Evolutionary conservation across 805 yeast species (phyloP).

Genomic region (Candida ficus): DNA sequence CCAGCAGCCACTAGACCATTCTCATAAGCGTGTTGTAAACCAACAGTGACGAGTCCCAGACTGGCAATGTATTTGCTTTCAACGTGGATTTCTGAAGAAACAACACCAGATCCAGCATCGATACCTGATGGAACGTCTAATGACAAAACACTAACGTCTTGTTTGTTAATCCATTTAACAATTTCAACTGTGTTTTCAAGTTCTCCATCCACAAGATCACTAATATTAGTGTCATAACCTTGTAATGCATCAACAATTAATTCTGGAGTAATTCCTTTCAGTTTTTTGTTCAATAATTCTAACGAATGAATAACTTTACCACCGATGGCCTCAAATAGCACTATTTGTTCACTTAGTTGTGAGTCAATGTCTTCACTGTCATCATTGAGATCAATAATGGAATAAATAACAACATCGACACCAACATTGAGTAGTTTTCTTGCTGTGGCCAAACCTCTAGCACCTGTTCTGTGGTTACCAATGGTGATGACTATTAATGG

Average conservation of each 20-base stretch:
- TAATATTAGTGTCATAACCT: constrained; percentile 69
- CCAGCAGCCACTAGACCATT: constrained; percentile 44
- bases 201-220: constrained; percentile 45
- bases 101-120: constrained; percentile 72
- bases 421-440: constrained; percentile 75
- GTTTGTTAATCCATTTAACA: constrained; percentile 62
- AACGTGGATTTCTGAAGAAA: constrained; percentile 30
- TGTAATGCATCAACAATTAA: constrained; percentile 79
- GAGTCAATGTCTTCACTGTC: constrained; percentile 16
- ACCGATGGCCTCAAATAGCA: constrained; percentile 54
- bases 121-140: constrained; percentile 79
- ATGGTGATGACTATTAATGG: constrained; percentile 44
- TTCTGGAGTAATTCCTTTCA: constrained; percentile 58
- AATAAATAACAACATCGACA: constrained; percentile 48
- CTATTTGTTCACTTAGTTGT: constrained; percentile 42
- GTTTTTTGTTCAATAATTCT: constrained; percentile 31
- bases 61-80: constrained; percentile 58
- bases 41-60: constrained; percentile 67
- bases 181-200: constrained; percentile 36
- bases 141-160: constrained; percentile 45
- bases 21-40: constrained; percentile 55
- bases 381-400: constrained; percentile 7
- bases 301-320: constrained; percentile 46
- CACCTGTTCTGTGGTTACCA: constrained; percentile 74
- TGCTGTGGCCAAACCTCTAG: constrained; percentile 72